Evolutionary conservation across 2,329 filamentous ascomycete genomes (phyloP).

Genomic region (Exophiala xenobiotica): DNA sequence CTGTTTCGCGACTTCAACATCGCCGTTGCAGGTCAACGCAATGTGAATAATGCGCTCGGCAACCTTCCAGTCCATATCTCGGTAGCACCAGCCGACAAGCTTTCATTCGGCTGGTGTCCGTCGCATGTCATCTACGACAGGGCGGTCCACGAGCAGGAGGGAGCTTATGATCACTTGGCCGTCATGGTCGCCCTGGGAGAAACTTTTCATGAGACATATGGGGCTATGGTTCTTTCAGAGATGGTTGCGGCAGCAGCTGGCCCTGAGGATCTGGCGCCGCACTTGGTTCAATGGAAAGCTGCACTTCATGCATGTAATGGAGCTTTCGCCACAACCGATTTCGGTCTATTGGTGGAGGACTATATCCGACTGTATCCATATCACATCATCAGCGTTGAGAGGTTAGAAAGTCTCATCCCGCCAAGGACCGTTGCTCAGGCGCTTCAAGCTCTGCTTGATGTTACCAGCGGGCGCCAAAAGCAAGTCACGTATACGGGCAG

Average conservation of each 20-base stretch:
- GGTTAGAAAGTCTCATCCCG: constrained; percentile 13
- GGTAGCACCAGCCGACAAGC: constrained; percentile 15
- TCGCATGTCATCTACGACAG: constrained; percentile 24
- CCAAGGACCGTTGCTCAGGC: constrained; percentile 20
- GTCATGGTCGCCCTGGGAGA: constrained; percentile 25
- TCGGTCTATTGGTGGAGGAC: constrained; percentile 27
- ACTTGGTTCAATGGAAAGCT: constrained; percentile 26
- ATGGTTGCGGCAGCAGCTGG: constrained; percentile 16
- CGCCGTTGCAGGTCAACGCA: constrained; percentile 24
- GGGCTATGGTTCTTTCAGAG: constrained; percentile 20
- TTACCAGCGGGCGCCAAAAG: constrained; percentile 21
- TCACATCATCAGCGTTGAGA: constrained; percentile 9
- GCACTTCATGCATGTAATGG: constrained; percentile 23
- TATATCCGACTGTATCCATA: constrained; percentile 26
- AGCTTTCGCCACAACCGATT: constrained; percentile 25
- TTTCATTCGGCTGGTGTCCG: constrained; percentile 27
- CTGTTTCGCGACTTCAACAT: constrained; percentile 26
- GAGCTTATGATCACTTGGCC: constrained; percentile 27
- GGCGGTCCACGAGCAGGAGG: constrained; percentile 23
- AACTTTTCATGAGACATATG: constrained; percentile 27
- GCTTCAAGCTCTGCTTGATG: constrained; percentile 20
- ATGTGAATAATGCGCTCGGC: constrained; percentile 25
- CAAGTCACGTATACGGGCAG: constrained; percentile 25
- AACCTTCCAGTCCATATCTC: constrained; percentile 22
- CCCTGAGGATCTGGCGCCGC: constrained; percentile 23